Percentiles rank a stretch among this genome's conserved stretches.
Conservation (phyloP, 2,329 filamentous ascomycete genomes). For the Dissoconium aciculare region DNA sequence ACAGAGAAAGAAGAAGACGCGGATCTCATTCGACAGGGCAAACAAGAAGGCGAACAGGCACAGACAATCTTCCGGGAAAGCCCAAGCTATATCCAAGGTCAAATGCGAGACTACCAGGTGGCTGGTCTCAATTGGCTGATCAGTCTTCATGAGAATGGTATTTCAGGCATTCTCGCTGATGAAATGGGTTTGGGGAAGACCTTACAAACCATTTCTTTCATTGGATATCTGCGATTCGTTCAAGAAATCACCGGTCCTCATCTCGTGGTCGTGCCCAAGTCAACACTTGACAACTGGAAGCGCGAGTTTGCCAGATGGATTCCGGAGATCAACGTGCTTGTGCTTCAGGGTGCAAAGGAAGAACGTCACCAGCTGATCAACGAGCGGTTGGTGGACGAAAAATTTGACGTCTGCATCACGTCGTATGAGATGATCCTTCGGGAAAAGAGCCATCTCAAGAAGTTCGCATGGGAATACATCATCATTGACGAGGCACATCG, state of each 20-base stretch:
- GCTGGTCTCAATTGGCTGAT: conserved; percentile 95
- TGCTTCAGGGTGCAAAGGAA: conserved; percentile 89
- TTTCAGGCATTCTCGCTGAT: conserved; percentile 91
- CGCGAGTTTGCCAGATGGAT: conserved; percentile 90
- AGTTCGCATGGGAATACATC: conserved; percentile 99
- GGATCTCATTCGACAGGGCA: conserved; percentile 73
- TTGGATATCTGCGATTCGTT: conserved; percentile 86
- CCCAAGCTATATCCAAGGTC: conserved; percentile 70
- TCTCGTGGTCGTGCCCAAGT: conserved; percentile 84
- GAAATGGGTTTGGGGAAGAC: conserved; percentile 99
- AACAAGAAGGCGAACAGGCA: conserved; percentile 59
- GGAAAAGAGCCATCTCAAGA: conserved; percentile 87
- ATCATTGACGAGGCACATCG: conserved; percentile 97
- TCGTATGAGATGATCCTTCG: conserved; percentile 98
- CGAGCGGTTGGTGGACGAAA: conserved; percentile 78
- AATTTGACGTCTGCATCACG: conserved; percentile 95
- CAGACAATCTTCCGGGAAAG: conserved; percentile 91
- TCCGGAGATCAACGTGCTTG: conserved; percentile 83
- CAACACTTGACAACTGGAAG: conserved; percentile 96
- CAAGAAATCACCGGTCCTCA: conserved; percentile 83
- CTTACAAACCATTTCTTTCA: conserved; percentile 88
- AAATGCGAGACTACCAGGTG: conserved; percentile 94
- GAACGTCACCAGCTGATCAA: conserved; percentile 79
- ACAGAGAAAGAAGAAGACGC: conserved; percentile 98
- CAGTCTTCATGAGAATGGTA: conserved; percentile 94